Percentiles rank a stretch among this genome's conserved stretches.
Evolutionary conservation across 1,284 basidiomycete species (phyloP).

Genomic region (Trametes polyzona): DNA sequence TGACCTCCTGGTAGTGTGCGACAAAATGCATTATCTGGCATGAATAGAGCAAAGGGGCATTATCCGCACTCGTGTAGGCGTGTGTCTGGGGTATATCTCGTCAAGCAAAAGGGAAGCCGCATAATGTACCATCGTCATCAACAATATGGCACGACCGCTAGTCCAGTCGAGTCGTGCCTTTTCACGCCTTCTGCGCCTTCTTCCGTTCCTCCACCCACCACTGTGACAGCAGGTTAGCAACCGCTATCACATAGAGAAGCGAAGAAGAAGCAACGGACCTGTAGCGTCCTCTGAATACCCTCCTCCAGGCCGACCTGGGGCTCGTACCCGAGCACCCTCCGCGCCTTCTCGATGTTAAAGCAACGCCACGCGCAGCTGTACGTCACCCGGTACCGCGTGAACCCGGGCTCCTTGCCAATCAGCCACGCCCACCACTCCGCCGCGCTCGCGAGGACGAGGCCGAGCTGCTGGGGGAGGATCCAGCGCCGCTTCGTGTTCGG

Average conservation of each 20-base stretch:
- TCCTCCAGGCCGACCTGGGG: slow-evolving; percentile 91
- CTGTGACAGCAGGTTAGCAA: slow-evolving; percentile 3
- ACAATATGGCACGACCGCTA: slow-evolving; percentile 10
- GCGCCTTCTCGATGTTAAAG: slow-evolving; percentile 96
- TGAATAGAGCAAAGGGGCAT: slow-evolving; percentile 10
- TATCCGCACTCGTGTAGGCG: slow-evolving; percentile 7
- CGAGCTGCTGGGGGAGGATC: slow-evolving; percentile 69
- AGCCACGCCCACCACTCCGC: slow-evolving; percentile 81
- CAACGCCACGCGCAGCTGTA: slow-evolving; percentile 79
- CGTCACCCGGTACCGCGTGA: slow-evolving; percentile 88
- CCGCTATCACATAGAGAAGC: neutral
- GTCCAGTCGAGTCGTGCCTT: slow-evolving; percentile 5
- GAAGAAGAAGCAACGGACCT: slow-evolving; percentile 49
- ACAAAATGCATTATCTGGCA: neutral
- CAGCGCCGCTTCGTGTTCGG: slow-evolving; percentile 31
- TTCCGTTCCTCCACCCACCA: slow-evolving; percentile 30
- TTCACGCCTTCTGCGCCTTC: slow-evolving; percentile 29
- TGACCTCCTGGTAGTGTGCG: no score
- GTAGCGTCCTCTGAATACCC: slow-evolving; percentile 80
- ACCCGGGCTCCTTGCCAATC: slow-evolving; percentile 81
- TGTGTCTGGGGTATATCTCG: slow-evolving; percentile 18
- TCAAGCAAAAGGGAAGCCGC: slow-evolving; percentile 14
- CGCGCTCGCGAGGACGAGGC: slow-evolving; percentile 70
- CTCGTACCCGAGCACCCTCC: slow-evolving; percentile 91
- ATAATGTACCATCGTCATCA: slow-evolving; percentile 14